Evolutionary conservation across 345 rosid genomes (phyloP), one percentile per base, ranked within the genome.

Genomic region (Euphorbia pulcherrima): DNA sequence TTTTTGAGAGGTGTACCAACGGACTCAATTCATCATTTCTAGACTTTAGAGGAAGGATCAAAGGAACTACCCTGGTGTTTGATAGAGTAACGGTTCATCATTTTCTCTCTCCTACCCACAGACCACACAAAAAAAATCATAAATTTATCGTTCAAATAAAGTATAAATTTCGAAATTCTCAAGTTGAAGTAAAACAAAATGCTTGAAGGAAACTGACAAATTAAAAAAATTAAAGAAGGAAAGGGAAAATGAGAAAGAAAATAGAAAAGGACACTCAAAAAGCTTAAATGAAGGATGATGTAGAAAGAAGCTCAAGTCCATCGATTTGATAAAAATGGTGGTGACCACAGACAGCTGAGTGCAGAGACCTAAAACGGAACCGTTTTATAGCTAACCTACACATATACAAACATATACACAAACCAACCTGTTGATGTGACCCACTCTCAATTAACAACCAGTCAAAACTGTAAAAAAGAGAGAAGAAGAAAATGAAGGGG

Each of bases 361-460:
- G 74, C 85, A 83, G 82, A 85, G 74, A 80, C 86, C 84, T 82
- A 77, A 82, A 67, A 51, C 67, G 77, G 77, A 70, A 80, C 77
- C 76, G 80, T 80, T 83, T 77, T 71, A 76, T 65, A 73, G 41
- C 79, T 74, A 64, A 6, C 51, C 61, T 41, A 17, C 28, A 27
- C 23, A 44, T 44, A 44, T 24, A 18, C 23, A 41, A 60, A 18
- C 51, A 33, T 18, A 65, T 35, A 64, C 65, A n/a, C 44, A 47
- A 72, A 60, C 68, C 81, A 90, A 90, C 92, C 94, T 87, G 97
- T 82, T 90, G 96, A 90, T 90, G 97, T 90, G 98, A 90, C 98
- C 97, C 92, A 93, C 96, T 85, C 72, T 20, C 75, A 80, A 86
- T 79, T 75, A 83, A 88, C 98, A 80, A 69, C 75, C 85, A 88